phyloP scores from a whole-genome alignment of 23 red algal genomes.

The Gracilaria gracilis region DNA sequence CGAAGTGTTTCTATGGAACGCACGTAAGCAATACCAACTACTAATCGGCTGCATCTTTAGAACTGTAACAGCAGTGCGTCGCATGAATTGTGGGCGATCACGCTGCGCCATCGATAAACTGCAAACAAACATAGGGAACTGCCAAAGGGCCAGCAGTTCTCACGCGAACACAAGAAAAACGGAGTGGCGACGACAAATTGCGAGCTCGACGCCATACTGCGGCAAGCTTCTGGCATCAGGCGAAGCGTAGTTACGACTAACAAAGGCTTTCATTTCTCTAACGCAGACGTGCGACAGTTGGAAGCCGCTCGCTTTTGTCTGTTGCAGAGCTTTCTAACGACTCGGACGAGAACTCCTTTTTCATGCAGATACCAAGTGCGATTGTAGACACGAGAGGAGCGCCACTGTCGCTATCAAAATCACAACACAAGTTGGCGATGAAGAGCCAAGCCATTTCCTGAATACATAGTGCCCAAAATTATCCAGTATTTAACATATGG shows the following conservation, averaged over 20 bases:
- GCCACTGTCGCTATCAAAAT: background rate
- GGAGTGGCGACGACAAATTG: too few relatives aligned
- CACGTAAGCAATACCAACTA: background rate
- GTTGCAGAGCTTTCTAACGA: too few relatives aligned
- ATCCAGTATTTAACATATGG: constrained; percentile 20
- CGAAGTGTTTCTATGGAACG: background rate
- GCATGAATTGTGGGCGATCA: background rate
- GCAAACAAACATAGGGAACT: background rate
- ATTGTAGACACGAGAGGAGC: too few relatives aligned
- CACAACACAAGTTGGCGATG: background rate
- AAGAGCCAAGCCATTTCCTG: background rate
- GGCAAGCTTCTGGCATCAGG: too few relatives aligned
- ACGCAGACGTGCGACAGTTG: too few relatives aligned
- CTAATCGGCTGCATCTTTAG: background rate
- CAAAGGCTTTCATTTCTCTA: too few relatives aligned
- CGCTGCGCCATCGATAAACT: background rate
- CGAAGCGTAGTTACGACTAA: too few relatives aligned
- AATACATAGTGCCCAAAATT: constrained; percentile 14
- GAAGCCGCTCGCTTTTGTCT: too few relatives aligned
- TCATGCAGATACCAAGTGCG: too few relatives aligned
- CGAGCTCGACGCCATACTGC: too few relatives aligned
- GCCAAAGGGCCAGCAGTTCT: background rate
- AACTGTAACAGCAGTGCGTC: background rate
- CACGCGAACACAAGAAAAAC: too few relatives aligned
- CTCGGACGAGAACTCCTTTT: too few relatives aligned